Percentiles rank a stretch among this genome's conserved stretches.
Conservation (phyloP, 2,329 filamentous ascomycete species). For the Epichloe elymi region DNA sequence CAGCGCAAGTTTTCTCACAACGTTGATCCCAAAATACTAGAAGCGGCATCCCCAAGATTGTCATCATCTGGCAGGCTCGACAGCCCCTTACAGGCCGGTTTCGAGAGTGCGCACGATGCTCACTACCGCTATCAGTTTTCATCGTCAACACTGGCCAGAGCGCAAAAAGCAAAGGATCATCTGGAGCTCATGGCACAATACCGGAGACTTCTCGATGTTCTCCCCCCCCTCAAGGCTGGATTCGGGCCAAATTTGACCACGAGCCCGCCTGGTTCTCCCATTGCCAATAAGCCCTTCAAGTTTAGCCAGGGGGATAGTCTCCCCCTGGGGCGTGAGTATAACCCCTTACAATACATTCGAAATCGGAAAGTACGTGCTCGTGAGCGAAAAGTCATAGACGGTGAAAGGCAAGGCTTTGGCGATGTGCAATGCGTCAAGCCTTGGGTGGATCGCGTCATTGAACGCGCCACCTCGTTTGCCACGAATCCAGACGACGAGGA, state of each 20-base stretch:
- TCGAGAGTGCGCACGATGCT: conserved; percentile 30
- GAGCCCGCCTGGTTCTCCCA: conserved; percentile 30
- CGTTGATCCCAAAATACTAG: conserved; percentile 43
- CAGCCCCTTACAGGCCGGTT: conserved; percentile 33
- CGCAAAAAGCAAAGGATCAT: conserved; percentile 71
- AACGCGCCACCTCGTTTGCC: conserved; percentile 16
- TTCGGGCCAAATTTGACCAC: conserved; percentile 24
- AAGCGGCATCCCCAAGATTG: conserved; percentile 26
- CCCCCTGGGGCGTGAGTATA: conserved; percentile 60
- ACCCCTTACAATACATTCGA: conserved; percentile 83
- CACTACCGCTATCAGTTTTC: conserved; percentile 56
- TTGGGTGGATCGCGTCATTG: conserved; percentile 61
- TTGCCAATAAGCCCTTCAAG: conserved; percentile 17
- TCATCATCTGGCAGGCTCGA: conserved; percentile 26
- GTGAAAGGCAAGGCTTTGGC: conserved; percentile 62
- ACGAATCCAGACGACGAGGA: conserved; percentile 12
- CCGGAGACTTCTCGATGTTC: conserved; percentile 59
- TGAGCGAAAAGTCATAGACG: conserved; percentile 61
- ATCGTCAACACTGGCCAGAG: conserved; percentile 64
- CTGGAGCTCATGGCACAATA: conserved; percentile 82
- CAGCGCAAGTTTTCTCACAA: conserved; percentile 51
- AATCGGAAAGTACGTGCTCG: conserved; percentile 77
- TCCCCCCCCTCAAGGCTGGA: conserved; percentile 52
- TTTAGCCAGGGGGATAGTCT: conserved; percentile 14
- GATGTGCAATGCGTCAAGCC: conserved; percentile 56